Evolutionary conservation across 768 basidiomycete species (phyloP), one percentile per base, ranked within the genome.

Genomic region (Tricholoma saponaceum): DNA sequence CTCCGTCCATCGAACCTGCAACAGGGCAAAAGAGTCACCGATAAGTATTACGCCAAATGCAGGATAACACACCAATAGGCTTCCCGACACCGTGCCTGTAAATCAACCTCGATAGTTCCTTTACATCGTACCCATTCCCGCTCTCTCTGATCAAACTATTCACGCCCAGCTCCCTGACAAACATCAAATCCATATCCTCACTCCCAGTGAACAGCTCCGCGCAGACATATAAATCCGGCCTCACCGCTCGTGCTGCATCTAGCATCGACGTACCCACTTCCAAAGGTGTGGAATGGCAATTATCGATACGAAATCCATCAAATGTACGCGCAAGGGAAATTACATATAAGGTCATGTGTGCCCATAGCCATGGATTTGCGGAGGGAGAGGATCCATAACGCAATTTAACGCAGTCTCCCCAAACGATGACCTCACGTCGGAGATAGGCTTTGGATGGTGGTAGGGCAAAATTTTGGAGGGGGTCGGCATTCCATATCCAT

Each of bases 401-500:
- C 44, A 98, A 82, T 69, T 99, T 99, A 67, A 99, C 97, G 67
- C 97, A 98, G 71, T 99, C 97, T 44, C 87, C 86, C 97, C 97
- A 99, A 23, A 87, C 93, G 64, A 98, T 98, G 55, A 99, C 94
- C 70, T 98, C 92, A 51, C 97, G 89, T 22, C 94, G 88, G 46
- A 98, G 80, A 72, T 98, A 99, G 0, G 94, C 90, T 70, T 95
- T 97, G 22, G 96, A 98, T 0, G 90, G 90, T 25, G 84, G 82
- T 13, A 91, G 82, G 7, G 96, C 97, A 74, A 99, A 99, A 74
- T 98, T 98, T 61, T 86, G 80, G 14, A 98, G 81, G 0, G 97
- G 96, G 67, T 99, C 87, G 2, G 96, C 95, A 61, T 88, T 76
- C 96, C 97, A 99, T 62, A 99, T 94, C 97, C 97, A 99, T 2